Evolutionary conservation across 768 basidiomycete genomes (phyloP), one percentile per base, ranked within the genome.

Genomic region (Rhizopogon salebrosus): DNA sequence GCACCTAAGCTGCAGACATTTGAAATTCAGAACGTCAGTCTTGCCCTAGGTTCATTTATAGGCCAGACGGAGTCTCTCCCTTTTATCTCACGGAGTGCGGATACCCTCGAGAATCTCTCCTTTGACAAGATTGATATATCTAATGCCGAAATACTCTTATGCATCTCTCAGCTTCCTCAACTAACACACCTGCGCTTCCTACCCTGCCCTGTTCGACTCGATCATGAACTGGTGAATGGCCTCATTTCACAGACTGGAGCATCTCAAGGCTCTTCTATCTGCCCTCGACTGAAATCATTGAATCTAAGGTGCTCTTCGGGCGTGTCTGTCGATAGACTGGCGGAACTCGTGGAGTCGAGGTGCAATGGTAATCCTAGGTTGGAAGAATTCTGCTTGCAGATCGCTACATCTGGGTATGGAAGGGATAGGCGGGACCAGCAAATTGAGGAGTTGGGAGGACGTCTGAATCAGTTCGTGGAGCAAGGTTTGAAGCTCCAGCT

Each of bases 371-470:
- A 38, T 22, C 53, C 53, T 10, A 53, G 23, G 34, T 54, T 67
- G 14, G 57, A 41, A 43, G 48, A 22, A 37, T 64, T 67, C 38
- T 49, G 53, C 35, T 18, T 67, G 37, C 66, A 70, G 43, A 36
- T 70, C 23, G 64, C 57, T 11, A 50, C 57, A 31, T 68, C 66
- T 34, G 62, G 66, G 53, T 66, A 70, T 41, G 66, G 68, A 31
- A 18, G 57, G 43, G 66, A 67, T 36, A 60, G 40, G 36, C 42
- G 68, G 50, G 68, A 68, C 40, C 57, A 56, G 34, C 69, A 54
- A 50, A 69, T 67, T 23, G 40, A 29, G 18, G 48, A 63, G 27
- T 35, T 63, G 18, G 46, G 42, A 24, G 41, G 51, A 22, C 55
- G 40, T 26, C 31, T 68, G 43, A 38, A 4, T 16, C 39, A 35